Evolutionary conservation across 1,139 yeast genomes (phyloP).

Genomic region (Sugiyamaella grinbergsii): DNA sequence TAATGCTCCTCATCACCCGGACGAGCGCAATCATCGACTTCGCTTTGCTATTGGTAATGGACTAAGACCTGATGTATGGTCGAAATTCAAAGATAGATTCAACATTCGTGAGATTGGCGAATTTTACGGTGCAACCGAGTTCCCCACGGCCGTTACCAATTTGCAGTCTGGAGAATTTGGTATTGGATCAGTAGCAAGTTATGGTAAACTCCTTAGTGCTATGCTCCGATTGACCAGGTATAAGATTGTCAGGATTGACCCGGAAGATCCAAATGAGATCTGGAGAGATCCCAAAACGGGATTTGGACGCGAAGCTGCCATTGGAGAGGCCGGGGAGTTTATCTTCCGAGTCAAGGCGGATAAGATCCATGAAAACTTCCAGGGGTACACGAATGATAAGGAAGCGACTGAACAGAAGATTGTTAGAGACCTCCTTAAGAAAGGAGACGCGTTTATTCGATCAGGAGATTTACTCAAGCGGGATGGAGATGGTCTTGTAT

Average conservation of each 20-base stretch:
- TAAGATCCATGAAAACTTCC: slow-evolving; percentile 57
- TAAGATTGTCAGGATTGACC: slow-evolving; percentile 68
- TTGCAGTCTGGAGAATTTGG: slow-evolving; percentile 79
- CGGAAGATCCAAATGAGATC: slow-evolving; percentile 72
- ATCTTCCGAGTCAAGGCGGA: slow-evolving; percentile 73
- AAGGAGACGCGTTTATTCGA: slow-evolving; percentile 92
- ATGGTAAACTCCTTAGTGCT: slow-evolving; percentile 50
- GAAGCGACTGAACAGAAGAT: slow-evolving; percentile 79
- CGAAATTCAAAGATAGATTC: slow-evolving; percentile 73
- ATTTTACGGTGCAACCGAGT: slow-evolving; percentile 92
- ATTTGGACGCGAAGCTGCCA: slow-evolving; percentile 52
- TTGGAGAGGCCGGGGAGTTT: slow-evolving; percentile 83
- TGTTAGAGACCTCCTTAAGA: slow-evolving; percentile 66
- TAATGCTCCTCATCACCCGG: slow-evolving; percentile 64
- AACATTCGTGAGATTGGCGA: slow-evolving; percentile 78
- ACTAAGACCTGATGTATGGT: slow-evolving; percentile 90
- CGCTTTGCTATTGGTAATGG: slow-evolving; percentile 90
- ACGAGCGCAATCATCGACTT: slow-evolving; percentile 68
- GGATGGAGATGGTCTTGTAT: slow-evolving; percentile 70
- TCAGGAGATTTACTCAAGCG: slow-evolving; percentile 79
- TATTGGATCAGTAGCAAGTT: slow-evolving; percentile 85
- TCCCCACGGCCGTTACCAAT: slow-evolving; percentile 87
- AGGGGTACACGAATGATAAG: slow-evolving; percentile 84
- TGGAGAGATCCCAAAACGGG: slow-evolving; percentile 75
- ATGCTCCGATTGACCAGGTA: slow-evolving; percentile 28